Conservation (phyloP, 1,284 basidiomycete genomes). For the Ceratobasidium sp. region DNA sequence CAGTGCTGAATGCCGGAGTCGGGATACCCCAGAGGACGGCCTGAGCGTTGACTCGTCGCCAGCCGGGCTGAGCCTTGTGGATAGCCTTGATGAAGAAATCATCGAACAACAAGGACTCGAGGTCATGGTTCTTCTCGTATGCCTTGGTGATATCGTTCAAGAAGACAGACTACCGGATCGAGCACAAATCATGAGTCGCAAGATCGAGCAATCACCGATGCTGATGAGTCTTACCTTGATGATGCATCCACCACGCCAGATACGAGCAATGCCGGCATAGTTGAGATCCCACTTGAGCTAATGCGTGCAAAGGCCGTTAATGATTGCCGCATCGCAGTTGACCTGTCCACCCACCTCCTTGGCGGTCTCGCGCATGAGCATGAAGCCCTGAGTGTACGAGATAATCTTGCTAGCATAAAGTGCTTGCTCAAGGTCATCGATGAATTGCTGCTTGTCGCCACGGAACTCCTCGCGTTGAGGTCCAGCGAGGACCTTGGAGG, state of each 20-base stretch:
- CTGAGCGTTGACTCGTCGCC: conserved; percentile 97
- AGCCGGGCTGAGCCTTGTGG: conserved; percentile 95
- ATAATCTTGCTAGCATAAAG: conserved; percentile 99
- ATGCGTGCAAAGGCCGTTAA: background rate
- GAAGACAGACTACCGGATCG: conserved; percentile 77
- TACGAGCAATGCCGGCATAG: conserved; percentile 96
- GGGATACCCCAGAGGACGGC: conserved; percentile 98
- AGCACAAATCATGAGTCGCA: background rate
- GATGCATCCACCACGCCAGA: conserved; percentile 99
- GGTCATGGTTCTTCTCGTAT: conserved; percentile 83
- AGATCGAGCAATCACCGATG: conserved; percentile 42
- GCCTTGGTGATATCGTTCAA: conserved; percentile 91
- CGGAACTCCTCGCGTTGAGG: conserved; percentile 93
- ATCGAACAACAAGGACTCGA: conserved; percentile 95
- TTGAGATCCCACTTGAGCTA: conserved; percentile 83
- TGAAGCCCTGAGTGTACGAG: conserved; percentile 99
- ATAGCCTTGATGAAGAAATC: conserved; percentile 98
- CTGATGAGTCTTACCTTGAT: conserved; percentile 73
- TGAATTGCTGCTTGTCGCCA: conserved; percentile 99
- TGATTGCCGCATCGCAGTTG: conserved; percentile 44
- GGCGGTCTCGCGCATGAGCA: conserved; percentile 98
- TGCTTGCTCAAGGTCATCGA: conserved; percentile 98
- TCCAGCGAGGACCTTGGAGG: conserved; percentile 88
- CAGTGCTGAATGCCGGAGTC: conserved; percentile 94
- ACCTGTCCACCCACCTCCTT: conserved; percentile 77